These are phyloP conservation scores for Cryptosporidium andersoni DNA, from an alignment of 169 alveolate genomes.

Conservation along the genomic window DNA sequence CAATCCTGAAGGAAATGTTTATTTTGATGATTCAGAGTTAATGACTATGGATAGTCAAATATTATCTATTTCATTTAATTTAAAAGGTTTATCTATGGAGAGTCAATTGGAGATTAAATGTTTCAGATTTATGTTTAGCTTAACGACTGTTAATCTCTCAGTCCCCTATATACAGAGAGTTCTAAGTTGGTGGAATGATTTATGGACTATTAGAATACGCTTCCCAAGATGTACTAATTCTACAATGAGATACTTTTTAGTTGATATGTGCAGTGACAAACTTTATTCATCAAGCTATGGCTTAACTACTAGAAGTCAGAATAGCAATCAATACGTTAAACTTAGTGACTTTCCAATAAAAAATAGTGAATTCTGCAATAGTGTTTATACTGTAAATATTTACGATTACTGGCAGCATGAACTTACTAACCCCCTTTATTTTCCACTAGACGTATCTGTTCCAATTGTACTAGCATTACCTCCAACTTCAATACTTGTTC, in stretches of 20 bases:
- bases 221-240: slow-evolving; percentile 50
- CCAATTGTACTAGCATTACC: slow-evolving; percentile 59
- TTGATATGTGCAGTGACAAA: slow-evolving; percentile 27
- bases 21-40: slow-evolving; percentile 26
- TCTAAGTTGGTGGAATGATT: slow-evolving; percentile 61
- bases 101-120: slow-evolving; percentile 10
- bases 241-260: slow-evolving; percentile 63
- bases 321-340: background rate
- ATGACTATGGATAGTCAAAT: slow-evolving; percentile 14
- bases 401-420: slow-evolving; percentile 26
- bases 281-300: slow-evolving; percentile 49
- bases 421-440: slow-evolving; percentile 27
- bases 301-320: background rate
- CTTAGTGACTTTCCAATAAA: background rate
- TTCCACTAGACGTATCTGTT: slow-evolving; percentile 28
- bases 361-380: background rate
- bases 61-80: slow-evolving; percentile 3
- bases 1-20: slow-evolving; percentile 18
- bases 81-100: slow-evolving; percentile 18
- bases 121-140: slow-evolving; percentile 62
- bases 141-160: slow-evolving; percentile 48
- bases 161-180: slow-evolving; percentile 39
- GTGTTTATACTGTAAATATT: slow-evolving; percentile 17
- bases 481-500: slow-evolving; percentile 10
- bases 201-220: slow-evolving; percentile 54